Evolutionary conservation across 371 early-diverging fungal genomes (phyloP).

Genomic region (Choanephora cucurbitarum): DNA sequence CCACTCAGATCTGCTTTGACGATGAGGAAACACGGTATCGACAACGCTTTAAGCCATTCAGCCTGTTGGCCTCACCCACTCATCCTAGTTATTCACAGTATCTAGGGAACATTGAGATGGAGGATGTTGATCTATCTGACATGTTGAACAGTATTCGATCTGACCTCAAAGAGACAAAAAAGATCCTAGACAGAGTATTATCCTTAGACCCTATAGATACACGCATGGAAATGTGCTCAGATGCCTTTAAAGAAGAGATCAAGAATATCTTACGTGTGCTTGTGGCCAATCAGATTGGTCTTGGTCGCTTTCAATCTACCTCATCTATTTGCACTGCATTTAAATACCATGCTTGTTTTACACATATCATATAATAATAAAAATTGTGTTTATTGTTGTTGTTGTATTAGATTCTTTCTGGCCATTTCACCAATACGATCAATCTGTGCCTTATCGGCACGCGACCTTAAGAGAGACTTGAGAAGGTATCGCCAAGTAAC

Average conservation of each 20-base stretch:
- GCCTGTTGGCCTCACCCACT: conserved; percentile 50
- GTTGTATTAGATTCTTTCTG: conserved; percentile 13
- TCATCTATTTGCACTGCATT: conserved; percentile 20
- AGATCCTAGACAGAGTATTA: conserved; percentile 28
- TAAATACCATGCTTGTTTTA: conserved; percentile 59
- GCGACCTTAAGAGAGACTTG: conserved; percentile 38
- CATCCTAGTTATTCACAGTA: conserved; percentile 39
- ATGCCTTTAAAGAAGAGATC: conserved; percentile 43
- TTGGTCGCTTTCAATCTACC: conserved; percentile 13
- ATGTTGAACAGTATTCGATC: conserved; percentile 25
- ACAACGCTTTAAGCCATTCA: conserved; percentile 67
- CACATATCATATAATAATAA: conserved; percentile 23
- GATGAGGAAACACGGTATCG: conserved; percentile 55
- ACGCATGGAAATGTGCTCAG: conserved; percentile 47
- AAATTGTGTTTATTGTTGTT: conserved; percentile 4
- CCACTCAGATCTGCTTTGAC: conserved; percentile 45
- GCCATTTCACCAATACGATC: conserved; percentile 34
- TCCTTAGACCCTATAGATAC: conserved; percentile 26
- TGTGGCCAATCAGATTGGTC: conserved; percentile 40
- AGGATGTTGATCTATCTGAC: conserved; percentile 24
- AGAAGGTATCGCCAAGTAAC: conserved; percentile 46
- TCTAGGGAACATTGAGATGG: conserved; percentile 27
- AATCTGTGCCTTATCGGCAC: conserved; percentile 32
- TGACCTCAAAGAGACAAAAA: conserved; percentile 35
- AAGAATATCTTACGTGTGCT: conserved; percentile 25